A percentile compares a stretch with the other conserved stretches of the same genome.
Evolutionary conservation across 306 rosid genomes (phyloP).

Genomic region (Oemleria cerasiformis): DNA sequence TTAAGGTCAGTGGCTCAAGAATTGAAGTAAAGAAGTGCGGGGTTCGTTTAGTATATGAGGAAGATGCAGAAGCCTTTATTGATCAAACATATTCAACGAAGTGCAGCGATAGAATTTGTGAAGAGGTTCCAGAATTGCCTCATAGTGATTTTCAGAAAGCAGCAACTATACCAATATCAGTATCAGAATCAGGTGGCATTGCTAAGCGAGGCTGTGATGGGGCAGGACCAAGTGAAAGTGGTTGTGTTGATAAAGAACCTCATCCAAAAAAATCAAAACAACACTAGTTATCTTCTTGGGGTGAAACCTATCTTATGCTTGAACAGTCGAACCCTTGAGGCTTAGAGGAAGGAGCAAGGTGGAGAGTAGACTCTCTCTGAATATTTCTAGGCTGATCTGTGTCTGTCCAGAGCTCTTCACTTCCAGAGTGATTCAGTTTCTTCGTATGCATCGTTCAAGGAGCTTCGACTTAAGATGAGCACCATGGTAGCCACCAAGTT

Average conservation of each 20-base stretch:
- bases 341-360: no score
- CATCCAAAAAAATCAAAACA: background rate
- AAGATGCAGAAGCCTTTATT: background rate
- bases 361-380: no score
- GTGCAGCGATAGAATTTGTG: no score
- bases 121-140: background rate
- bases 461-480: no score
- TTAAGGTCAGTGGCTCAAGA: background rate
- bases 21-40: background rate
- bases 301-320: no score
- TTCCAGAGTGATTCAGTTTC: no score
- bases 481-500: no score
- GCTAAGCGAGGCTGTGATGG: background rate
- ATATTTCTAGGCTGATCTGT: no score
- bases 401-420: no score
- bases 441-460: no score
- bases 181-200: background rate
- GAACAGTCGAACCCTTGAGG: no score
- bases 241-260: background rate
- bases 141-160: background rate
- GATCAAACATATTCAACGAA: background rate
- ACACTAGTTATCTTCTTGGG: no score
- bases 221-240: background rate
- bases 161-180: background rate
- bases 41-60: background rate